phyloP scores from a whole-genome alignment of 495 filamentous ascomycete genomes.

The Neurospora sp. region DNA sequence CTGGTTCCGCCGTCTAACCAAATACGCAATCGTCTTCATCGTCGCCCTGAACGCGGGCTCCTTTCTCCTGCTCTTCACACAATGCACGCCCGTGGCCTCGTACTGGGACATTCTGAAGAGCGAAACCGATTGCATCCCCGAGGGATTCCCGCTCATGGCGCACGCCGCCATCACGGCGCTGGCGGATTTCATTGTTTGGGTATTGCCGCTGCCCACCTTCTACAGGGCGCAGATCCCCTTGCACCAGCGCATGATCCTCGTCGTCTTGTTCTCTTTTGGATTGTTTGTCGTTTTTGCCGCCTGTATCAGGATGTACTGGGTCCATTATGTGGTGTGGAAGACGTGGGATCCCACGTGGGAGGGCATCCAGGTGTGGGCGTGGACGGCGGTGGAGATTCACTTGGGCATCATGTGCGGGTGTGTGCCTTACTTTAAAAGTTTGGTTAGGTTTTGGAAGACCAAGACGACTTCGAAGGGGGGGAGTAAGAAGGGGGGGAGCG shows the following conservation, averaged over 20 bases:
- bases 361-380: constrained; percentile 29
- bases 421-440: constrained; percentile 27
- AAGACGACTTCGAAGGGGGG: too few relatives aligned
- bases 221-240: constrained; percentile 18
- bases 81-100: constrained; percentile 20
- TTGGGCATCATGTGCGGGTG: constrained; percentile 31
- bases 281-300: constrained; percentile 14
- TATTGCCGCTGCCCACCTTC: constrained; percentile 30
- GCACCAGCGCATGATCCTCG: constrained; percentile 12
- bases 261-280: constrained; percentile 18
- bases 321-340: constrained; percentile 15
- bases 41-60: constrained; percentile 14
- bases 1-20: constrained; percentile 28
- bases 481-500: neutral
- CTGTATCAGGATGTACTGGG: constrained; percentile 16
- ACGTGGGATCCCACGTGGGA: constrained; percentile 29
- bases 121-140: constrained; percentile 13
- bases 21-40: constrained; percentile 11
- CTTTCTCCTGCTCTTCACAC: constrained; percentile 25
- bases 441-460: constrained; percentile 17
- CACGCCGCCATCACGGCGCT: constrained; percentile 23
- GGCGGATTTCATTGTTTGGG: constrained; percentile 30
- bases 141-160: constrained; percentile 15
- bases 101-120: constrained; percentile 22
- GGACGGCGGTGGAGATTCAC: constrained; percentile 33